phyloP scores from a whole-genome alignment of 108 stramenopile genomes.

The Halocafeteria seosinensis region DNA sequence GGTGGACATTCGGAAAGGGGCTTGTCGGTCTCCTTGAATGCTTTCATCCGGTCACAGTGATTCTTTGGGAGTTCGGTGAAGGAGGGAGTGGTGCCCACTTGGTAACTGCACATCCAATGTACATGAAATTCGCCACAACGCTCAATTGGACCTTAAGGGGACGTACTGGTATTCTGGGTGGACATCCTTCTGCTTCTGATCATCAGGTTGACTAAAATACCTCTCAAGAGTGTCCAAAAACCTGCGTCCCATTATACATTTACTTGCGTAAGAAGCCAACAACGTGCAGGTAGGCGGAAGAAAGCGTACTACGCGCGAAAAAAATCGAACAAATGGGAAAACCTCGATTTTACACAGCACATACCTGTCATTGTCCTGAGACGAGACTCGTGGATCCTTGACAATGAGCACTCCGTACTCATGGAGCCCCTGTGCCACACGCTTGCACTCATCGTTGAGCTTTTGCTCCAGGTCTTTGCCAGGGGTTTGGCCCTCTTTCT shows the following conservation, averaged over 20 bases:
- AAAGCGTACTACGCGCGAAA: too few relatives aligned
- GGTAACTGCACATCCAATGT: background rate
- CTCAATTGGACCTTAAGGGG: too few relatives aligned
- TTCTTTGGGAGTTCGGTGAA: constrained; percentile 20
- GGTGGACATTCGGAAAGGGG: constrained; percentile 36
- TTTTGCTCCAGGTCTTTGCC: too few relatives aligned
- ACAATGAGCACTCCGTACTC: constrained; percentile 21
- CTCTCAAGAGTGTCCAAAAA: constrained; percentile 37
- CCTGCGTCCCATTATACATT: background rate
- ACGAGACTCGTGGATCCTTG: constrained; percentile 27
- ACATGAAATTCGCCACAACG: background rate
- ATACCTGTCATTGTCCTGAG: constrained; percentile 20
- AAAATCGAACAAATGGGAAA: too few relatives aligned
- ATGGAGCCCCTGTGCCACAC: constrained; percentile 8
- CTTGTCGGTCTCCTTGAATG: constrained; percentile 12
- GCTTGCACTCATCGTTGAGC: background rate
- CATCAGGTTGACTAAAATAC: constrained; percentile 20
- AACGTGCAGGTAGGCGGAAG: too few relatives aligned
- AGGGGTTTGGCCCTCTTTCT: background rate
- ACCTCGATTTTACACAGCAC: too few relatives aligned
- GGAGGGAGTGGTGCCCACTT: constrained; percentile 1
- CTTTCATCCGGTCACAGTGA: constrained; percentile 22
- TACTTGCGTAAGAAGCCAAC: too few relatives aligned
- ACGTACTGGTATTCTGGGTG: constrained; percentile 17
- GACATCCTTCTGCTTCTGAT: constrained; percentile 26